Evolutionary conservation across 108 stramenopile species (phyloP), one percentile per base, ranked within the genome.

Genomic region (Cylindrotheca closterium): DNA sequence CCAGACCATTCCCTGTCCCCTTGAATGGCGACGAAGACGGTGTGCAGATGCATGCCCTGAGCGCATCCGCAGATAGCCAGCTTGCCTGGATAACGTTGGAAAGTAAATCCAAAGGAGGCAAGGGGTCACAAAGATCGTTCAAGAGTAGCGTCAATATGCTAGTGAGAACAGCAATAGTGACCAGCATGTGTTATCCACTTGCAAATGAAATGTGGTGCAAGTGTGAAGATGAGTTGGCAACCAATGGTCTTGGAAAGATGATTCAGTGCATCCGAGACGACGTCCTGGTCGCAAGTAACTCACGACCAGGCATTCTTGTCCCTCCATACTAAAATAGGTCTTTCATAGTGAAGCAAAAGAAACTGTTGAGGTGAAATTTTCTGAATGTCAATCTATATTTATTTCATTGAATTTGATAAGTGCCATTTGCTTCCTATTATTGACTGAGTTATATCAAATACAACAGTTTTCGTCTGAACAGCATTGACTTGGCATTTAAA

Each of bases 1-100:
- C 90, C 0, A 65, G 93, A 32, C 93, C 93, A 4, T 80, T 77
- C 24, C 73, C 77, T 2, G 48, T 86, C 4, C 73, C 80, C 30
- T 67, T 94, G 8, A 63, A 76, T 24, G 85, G 86, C 19, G 88
- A 89, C 50, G 75, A 80, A 65, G 80, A 84, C 55, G 85, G 78
- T 0, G 78, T 91, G 3, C 68, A 62, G 42, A 77, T 87, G 48
- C 85, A 91, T 69, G 89, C 86, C 0, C 18, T 90, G 2, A 82
- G 75, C 60, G 92, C 89, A 29, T 87, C 85, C 48, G 92, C 86
- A 3, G 92, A 94, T 46, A 84, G 85, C 63, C 78, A 79, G 45
- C 55, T 94, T 63, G 86, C 78, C 7, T 63, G 72, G 58, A 63
- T 90, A 60, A 89, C 92, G 0, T 55, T 81, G 47, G 78, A 87